Evolutionary conservation across 495 filamentous ascomycete species (phyloP).

Genomic region (Friedmanniomyces endolithicus): DNA sequence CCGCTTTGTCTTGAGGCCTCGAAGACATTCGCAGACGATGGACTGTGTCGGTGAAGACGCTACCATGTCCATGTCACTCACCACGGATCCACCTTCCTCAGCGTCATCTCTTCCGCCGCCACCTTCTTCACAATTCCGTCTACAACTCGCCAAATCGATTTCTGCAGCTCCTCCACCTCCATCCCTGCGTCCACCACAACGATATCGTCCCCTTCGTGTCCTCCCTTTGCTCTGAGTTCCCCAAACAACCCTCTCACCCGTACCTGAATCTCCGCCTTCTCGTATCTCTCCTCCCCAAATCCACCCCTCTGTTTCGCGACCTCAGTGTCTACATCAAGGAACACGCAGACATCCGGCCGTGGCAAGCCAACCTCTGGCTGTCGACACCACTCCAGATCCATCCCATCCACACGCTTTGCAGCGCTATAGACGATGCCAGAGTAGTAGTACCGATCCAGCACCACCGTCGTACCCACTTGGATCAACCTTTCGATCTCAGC

Average conservation of each 20-base stretch:
- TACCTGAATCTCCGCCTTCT: conserved; percentile 69
- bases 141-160: background rate
- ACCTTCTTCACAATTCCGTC: background rate
- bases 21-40: background rate
- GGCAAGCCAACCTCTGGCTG: conserved; percentile 80
- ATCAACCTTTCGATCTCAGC: conserved; percentile 37
- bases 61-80: background rate
- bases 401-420: conserved; percentile 63
- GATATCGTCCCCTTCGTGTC: conserved; percentile 26
- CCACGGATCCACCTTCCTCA: conserved; percentile 3
- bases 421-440: conserved; percentile 88
- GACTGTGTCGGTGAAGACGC: background rate
- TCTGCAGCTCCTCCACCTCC: conserved; percentile 22
- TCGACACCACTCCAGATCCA: conserved; percentile 64
- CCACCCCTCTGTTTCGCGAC: conserved; percentile 65
- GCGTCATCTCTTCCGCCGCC: background rate
- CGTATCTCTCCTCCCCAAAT: conserved; percentile 81
- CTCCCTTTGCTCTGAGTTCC: conserved; percentile 15
- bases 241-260: conserved; percentile 63
- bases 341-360: conserved; percentile 74
- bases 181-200: conserved; percentile 41
- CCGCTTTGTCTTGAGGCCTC: background rate
- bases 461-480: conserved; percentile 52
- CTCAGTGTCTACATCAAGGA: conserved; percentile 64
- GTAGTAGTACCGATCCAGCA: conserved; percentile 90